Evolutionary conservation across 352 stramenopile species (phyloP).

Genomic region (Hyaloperonospora arabidopsidis): DNA sequence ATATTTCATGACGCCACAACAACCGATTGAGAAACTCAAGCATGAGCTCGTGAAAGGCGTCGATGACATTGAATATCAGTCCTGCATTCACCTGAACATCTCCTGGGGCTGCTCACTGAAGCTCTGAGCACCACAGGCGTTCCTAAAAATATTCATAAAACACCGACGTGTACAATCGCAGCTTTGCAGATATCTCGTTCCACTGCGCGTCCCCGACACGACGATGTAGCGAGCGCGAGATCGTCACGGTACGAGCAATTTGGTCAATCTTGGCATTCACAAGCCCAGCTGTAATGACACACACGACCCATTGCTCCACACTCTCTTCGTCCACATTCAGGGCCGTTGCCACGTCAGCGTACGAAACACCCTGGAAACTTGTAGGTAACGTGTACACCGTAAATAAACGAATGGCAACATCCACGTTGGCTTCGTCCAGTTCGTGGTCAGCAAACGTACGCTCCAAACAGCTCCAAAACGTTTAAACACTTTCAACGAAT

Average conservation of each 20-base stretch:
- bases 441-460: conserved; percentile 56
- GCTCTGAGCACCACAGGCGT: conserved; percentile 54
- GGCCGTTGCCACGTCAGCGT: conserved; percentile 73
- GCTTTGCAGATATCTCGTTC: conserved; percentile 81
- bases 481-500: conserved; percentile 86
- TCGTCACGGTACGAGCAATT: conserved; percentile 85
- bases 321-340: conserved; percentile 79
- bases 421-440: conserved; percentile 51
- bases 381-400: conserved; percentile 88
- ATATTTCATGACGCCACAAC: too few relatives aligned
- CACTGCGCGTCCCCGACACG: conserved; percentile 87
- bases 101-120: conserved; percentile 31
- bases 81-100: too few relatives aligned
- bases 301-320: conserved; percentile 92
- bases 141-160: conserved; percentile 81
- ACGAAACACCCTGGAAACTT: conserved; percentile 89
- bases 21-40: too few relatives aligned
- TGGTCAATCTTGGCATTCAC: conserved; percentile 94
- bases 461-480: conserved; percentile 48
- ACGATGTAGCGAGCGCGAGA: conserved; percentile 63
- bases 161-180: conserved; percentile 88
- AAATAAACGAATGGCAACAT: conserved; percentile 87
- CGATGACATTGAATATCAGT: too few relatives aligned
- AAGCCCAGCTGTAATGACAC: conserved; percentile 86
- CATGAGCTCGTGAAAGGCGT: too few relatives aligned